Percentiles rank a stretch among this genome's conserved stretches.
These are phyloP conservation scores for Astrocystis sublimbata DNA, from an alignment of 495 filamentous ascomycete genomes.

Conservation along the genomic window DNA sequence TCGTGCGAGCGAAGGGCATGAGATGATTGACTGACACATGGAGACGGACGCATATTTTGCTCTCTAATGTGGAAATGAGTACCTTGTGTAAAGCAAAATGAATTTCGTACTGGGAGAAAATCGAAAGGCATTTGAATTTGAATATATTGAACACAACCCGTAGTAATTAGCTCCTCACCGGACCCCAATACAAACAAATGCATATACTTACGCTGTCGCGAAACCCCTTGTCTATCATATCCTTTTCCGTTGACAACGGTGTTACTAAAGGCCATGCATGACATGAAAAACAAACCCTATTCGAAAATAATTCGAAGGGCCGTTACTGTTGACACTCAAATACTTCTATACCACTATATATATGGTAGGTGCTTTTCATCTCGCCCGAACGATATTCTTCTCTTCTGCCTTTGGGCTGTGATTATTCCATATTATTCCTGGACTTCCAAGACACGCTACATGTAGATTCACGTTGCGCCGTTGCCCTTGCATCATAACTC, in stretches of 20 bases:
- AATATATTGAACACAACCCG: not conserved
- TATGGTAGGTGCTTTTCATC: too few relatives aligned
- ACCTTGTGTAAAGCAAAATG: constrained; percentile 2
- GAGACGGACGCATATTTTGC: constrained; percentile 8
- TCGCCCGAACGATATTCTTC: too few relatives aligned
- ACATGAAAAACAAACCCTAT: too few relatives aligned
- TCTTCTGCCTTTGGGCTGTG: too few relatives aligned
- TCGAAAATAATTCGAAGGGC: too few relatives aligned
- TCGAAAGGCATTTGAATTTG: constrained; percentile 13
- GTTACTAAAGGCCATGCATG: too few relatives aligned
- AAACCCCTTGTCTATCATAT: not conserved
- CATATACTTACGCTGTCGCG: not conserved
- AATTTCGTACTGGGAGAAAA: constrained; percentile 7
- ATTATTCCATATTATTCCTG: too few relatives aligned
- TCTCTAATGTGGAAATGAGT: constrained; percentile 5
- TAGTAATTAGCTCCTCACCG: not conserved
- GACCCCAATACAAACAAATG: not conserved
- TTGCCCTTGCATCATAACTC: too few relatives aligned
- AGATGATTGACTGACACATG: constrained; percentile 6
- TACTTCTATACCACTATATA: too few relatives aligned
- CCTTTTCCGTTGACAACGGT: not conserved
- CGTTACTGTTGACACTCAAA: too few relatives aligned
- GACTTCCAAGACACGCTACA: too few relatives aligned
- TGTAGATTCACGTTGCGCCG: too few relatives aligned
- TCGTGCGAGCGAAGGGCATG: constrained; percentile 11